These are phyloP conservation scores for Candida smagusa DNA, from an alignment of 1,139 yeast species.

Conservation along the genomic window DNA sequence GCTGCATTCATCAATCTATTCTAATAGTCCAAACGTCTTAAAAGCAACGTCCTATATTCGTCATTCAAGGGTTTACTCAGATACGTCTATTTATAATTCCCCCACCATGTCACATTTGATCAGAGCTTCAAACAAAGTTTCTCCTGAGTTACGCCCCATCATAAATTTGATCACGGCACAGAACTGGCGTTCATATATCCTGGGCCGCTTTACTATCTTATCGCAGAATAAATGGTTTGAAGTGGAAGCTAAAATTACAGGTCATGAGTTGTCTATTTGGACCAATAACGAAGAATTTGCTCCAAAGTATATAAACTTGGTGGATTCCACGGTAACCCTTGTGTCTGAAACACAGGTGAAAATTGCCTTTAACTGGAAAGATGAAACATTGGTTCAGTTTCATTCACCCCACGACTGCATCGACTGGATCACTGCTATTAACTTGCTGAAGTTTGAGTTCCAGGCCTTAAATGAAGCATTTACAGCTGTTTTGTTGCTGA, in stretches of 20 bases:
- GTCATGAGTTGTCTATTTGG: constrained; percentile 53
- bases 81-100: not conserved
- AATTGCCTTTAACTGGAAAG: constrained; percentile 39
- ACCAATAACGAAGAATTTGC: constrained; percentile 30
- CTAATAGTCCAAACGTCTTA: not conserved
- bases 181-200: constrained; percentile 35
- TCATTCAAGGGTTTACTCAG: constrained; percentile 33
- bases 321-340: constrained; percentile 40
- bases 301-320: constrained; percentile 49
- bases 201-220: constrained; percentile 30
- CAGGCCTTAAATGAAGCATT: constrained; percentile 52
- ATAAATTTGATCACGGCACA: constrained; percentile 43
- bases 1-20: not conserved
- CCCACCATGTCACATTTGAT: not conserved
- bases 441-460: constrained; percentile 48
- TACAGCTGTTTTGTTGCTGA: constrained; percentile 54
- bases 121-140: constrained; percentile 15
- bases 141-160: constrained; percentile 40
- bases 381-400: constrained; percentile 33
- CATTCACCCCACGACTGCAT: constrained; percentile 29
- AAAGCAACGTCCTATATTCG: constrained; percentile 35
- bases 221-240: constrained; percentile 27
- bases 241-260: constrained; percentile 47
- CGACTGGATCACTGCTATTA: constrained; percentile 45
- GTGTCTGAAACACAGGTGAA: constrained; percentile 22